phyloP scores from a whole-genome alignment of 305 asterid species.

The Fraxinus sp. region DNA sequence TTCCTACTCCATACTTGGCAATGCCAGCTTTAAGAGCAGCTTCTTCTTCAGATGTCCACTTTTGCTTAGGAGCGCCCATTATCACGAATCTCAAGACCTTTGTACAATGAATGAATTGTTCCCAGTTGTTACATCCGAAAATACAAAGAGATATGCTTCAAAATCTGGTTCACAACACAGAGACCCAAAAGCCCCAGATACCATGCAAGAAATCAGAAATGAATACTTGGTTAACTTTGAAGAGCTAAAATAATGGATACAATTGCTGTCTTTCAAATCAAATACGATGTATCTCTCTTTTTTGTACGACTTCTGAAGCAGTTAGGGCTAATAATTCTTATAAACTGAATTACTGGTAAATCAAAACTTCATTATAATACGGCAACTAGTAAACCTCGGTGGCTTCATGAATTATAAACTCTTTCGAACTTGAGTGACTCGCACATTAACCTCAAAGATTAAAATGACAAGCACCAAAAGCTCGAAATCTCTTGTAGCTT shows the following conservation, averaged over 20 bases:
- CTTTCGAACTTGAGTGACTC: constrained; percentile 15
- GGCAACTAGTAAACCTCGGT: background rate
- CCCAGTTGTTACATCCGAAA: constrained; percentile 18
- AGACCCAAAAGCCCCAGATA: background rate
- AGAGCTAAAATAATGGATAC: constrained; percentile 13
- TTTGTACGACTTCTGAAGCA: background rate
- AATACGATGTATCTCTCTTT: background rate
- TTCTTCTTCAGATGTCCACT: constrained; percentile 99
- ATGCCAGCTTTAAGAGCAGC: constrained; percentile 99
- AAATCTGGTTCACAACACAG: background rate
- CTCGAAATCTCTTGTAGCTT: constrained; percentile 2
- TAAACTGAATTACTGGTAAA: background rate
- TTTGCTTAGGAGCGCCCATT: constrained; percentile 99
- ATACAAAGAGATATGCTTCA: background rate
- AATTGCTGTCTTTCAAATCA: background rate
- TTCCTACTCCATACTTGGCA: constrained; percentile 76
- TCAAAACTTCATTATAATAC: background rate
- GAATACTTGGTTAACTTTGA: background rate
- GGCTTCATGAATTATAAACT: background rate
- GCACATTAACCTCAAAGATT: background rate
- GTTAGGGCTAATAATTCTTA: background rate
- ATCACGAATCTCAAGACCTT: constrained; percentile 25
- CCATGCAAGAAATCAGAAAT: background rate
- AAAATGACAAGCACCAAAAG: constrained; percentile 15
- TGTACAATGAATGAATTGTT: constrained; percentile 17